These are phyloP conservation scores for Cornus kousa DNA, from an alignment of 148 eudicot genomes.

Conservation along the genomic window DNA sequence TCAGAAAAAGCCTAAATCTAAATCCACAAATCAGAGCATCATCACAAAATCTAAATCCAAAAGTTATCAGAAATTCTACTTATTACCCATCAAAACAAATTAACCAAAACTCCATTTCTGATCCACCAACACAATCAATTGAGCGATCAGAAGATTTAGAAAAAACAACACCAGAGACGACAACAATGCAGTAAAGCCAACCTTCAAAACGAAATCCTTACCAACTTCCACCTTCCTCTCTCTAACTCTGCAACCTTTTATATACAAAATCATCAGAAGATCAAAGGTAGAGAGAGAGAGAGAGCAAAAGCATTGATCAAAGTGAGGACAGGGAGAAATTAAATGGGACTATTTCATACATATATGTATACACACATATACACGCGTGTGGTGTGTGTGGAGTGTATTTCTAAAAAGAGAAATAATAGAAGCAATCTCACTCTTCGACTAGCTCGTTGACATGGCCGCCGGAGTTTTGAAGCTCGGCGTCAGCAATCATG, in stretches of 20 bases:
- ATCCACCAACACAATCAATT: not conserved
- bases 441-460: not conserved
- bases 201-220: not conserved
- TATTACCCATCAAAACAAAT: not conserved
- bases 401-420: not conserved
- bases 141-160: not conserved
- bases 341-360: no score
- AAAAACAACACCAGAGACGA: not conserved
- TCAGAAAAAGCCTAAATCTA: not conserved
- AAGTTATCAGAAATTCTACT: not conserved
- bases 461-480: not conserved
- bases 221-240: no score
- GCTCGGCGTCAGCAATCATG: not conserved
- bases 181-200: not conserved
- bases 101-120: not conserved
- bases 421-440: not conserved
- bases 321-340: no score
- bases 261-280: no score
- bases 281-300: no score
- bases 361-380: no score
- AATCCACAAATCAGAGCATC: not conserved
- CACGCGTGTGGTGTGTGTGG: no score
- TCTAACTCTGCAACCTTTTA: no score
- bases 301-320: no score
- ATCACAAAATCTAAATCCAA: not conserved